These are phyloP conservation scores for Claviceps sp. DNA, from an alignment of 2,329 filamentous ascomycete genomes.

Conservation along the genomic window DNA sequence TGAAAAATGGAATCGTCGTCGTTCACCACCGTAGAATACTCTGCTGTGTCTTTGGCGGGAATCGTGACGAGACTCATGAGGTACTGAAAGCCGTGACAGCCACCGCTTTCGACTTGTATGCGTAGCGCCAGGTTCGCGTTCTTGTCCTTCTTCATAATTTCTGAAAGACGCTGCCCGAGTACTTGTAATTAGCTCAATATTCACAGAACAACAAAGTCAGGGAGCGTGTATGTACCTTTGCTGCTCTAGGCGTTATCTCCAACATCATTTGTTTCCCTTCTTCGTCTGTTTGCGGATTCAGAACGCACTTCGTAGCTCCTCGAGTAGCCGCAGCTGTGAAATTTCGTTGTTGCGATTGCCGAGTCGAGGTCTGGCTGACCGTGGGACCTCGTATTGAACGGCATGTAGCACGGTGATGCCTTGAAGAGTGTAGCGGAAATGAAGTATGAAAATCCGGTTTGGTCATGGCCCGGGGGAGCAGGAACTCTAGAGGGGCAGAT, in stretches of 20 bases:
- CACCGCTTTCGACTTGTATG: constrained; percentile 82
- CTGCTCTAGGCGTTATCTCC: constrained; percentile 71
- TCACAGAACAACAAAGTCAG: not conserved
- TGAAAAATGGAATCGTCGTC: constrained; percentile 86
- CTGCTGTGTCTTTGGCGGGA: constrained; percentile 24
- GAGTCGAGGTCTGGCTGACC: not conserved
- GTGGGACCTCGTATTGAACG: not conserved
- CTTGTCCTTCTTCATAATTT: constrained; percentile 58
- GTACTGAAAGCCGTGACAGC: constrained; percentile 97
- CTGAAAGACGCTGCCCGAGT: constrained; percentile 47
- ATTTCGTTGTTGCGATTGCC: constrained; percentile 7
- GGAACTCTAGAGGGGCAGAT: constrained; percentile 23
- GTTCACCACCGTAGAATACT: constrained; percentile 25
- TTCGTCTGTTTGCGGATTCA: constrained; percentile 68
- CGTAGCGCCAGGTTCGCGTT: constrained; percentile 80
- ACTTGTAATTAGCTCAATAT: not conserved
- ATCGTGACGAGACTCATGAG: constrained; percentile 72
- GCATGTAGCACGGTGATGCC: not conserved
- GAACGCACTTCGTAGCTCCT: constrained; percentile 34
- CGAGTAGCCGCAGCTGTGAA: constrained; percentile 26
- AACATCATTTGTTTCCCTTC: constrained; percentile 74
- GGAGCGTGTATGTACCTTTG: constrained; percentile 40
- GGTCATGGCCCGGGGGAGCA: constrained; percentile 20
- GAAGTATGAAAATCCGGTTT: not conserved
- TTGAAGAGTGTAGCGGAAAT: not conserved